Base-by-base conservation (phyloP, 192 early-diverging fungal species). In the Linnemannia exigua region DNA sequence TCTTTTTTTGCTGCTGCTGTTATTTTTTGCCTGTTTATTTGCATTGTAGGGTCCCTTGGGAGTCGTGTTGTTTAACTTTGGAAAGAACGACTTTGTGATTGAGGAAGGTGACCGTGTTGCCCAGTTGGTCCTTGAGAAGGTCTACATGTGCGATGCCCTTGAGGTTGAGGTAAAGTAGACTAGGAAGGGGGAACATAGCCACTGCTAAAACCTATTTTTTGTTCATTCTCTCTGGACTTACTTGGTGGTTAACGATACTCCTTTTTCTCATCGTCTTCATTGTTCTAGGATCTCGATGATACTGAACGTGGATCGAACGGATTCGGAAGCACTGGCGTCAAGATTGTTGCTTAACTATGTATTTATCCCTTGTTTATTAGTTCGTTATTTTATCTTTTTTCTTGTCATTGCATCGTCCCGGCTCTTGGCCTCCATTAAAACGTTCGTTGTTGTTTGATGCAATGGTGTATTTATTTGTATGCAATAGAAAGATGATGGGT, bases 101-200 rank as follows among this genome's bases (percentile, higher is more conserved):
- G 92, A 94, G 52, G 87, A 92, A 58, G 99, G 99, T 20, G 98
- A 99, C 85, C 93, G 99, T 36, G 93, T 99, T 87, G 99, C 99
- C 17, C 99, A 99, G 89, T 87, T 99, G 70, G 93, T 99, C 44
- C 88, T 99, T 15, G 99, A 99, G 87, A 88, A 91, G 66, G 96
- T 98, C 38, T 92, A 82, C 52, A 96, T 94, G 3, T 95, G 97
- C 7, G 92, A 94, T 14, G 92, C 99, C 1, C 88, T 92, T 14
- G 95, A 97, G 81, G 94, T 97, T 8, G 91, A 96, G 77, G 95
- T 94, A 89, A 82, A 48, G 38, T 67, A n/a, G n/a, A 25, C n/a
- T n/a, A n/a, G n/a, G n/a, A n/a, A n/a, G n/a, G n/a, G n/a, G n/a
- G n/a, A n/a, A n/a, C n/a, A n/a, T n/a, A n/a, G n/a, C n/a, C n/a